Evolutionary conservation across 768 basidiomycete species (phyloP), one percentile per base, ranked within the genome.

Genomic region (Leucocoprinus leucothites): DNA sequence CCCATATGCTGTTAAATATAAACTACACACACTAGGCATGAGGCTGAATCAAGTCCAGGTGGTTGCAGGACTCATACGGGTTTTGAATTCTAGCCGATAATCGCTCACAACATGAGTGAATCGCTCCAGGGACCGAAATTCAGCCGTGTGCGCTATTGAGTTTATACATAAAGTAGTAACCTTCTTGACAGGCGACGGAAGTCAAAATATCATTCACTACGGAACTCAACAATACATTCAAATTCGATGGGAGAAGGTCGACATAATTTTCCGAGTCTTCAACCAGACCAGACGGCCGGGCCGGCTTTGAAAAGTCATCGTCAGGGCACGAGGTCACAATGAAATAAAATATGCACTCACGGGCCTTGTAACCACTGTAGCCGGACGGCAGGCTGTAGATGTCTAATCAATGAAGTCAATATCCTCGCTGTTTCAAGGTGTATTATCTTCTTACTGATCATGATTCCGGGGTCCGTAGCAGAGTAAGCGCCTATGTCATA

Each of bases 331-430:
- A 31, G 31, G 5, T 31, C 31, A 3, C 13, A 14, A n/a, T 41
- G 35, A 41, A 16, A 41, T 35, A 14, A 24, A n/a, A 48, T 19
- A n/a, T 9, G 2, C 31, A 62, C 70, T 64, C 25, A 71, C 70
- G 70, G 52, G 70, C 61, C 57, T 65, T 60, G 57, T 70, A 70
- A 16, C 70, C 70, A 58, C 66, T 51, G 52, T 63, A 70, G 9
- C 62, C 64, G 43, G 62, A 53, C 3, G 69, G 69, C 9, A 69
- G 62, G 16, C 45, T 57, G 55, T 71, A 69, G 22, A 70, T 71
- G 51, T 69, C 68, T 66, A 45, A 14, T 31, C 6, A 11, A 31
- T 22, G 45, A 14, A 26, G 25, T 47, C 25, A 47, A 9, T 9
- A 14, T 25, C 24, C 13, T 7, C 14, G 4, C 4, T 41, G 16